Evolutionary conservation across 495 filamentous ascomycete genomes (phyloP).

Genomic region (Penicillium canariense): DNA sequence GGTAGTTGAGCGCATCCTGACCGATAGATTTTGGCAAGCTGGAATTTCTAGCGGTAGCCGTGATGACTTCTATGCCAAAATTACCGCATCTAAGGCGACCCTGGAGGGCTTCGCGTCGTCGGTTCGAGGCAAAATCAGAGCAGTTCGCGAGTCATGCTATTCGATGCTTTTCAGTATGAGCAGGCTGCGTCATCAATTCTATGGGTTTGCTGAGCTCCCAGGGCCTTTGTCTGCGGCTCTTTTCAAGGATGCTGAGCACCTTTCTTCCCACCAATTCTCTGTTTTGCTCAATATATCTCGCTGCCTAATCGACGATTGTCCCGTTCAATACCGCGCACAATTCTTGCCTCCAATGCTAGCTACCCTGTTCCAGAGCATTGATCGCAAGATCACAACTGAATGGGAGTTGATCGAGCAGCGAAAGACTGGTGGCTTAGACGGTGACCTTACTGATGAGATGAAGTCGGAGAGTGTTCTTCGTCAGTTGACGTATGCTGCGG

Average conservation of each 20-base stretch:
- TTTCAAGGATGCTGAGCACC: constrained; percentile 75
- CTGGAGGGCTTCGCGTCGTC: constrained; percentile 93
- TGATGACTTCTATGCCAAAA: constrained; percentile 92
- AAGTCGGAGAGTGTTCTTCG: constrained; percentile 94
- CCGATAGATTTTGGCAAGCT: constrained; percentile 97
- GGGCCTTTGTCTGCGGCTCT: constrained; percentile 79
- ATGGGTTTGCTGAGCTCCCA: constrained; percentile 80
- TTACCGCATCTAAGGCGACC: constrained; percentile 81
- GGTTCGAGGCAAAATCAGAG: constrained; percentile 80
- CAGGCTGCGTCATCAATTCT: constrained; percentile 80
- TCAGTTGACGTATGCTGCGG: constrained; percentile 87
- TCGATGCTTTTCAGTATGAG: constrained; percentile 93
- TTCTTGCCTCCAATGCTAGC: constrained; percentile 86
- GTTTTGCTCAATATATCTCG: constrained; percentile 82
- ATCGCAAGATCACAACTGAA: constrained; percentile 79
- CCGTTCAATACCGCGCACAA: constrained; percentile 66
- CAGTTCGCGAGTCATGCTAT: constrained; percentile 89
- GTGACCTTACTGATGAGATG: constrained; percentile 89
- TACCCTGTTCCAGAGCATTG: constrained; percentile 79
- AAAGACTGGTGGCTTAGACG: constrained; percentile 60
- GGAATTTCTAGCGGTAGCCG: constrained; percentile 93
- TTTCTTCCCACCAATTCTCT: constrained; percentile 91
- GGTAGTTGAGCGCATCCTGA: constrained; percentile 79
- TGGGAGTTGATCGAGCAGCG: constrained; percentile 71
- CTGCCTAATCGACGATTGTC: constrained; percentile 87